These are phyloP conservation scores for Taphrina populina DNA, from an alignment of 1,139 yeast species.

Conservation along the genomic window DNA sequence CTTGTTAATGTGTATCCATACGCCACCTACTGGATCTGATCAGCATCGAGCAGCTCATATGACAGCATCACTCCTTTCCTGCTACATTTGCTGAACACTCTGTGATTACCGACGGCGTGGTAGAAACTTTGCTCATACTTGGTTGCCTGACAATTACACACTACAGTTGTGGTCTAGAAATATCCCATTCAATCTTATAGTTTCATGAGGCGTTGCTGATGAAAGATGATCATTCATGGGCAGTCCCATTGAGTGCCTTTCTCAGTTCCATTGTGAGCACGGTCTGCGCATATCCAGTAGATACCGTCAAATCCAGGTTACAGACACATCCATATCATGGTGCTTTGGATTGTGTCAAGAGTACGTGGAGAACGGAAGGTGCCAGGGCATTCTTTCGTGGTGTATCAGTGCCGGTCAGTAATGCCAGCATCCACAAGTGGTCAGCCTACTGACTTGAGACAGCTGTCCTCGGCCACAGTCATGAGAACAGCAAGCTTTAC, in stretches of 20 bases:
- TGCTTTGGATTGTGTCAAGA: slow-evolving; percentile 58
- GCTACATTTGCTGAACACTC: no score
- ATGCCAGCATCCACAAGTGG: background rate
- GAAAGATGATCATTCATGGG: slow-evolving; percentile 26
- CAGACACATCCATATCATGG: slow-evolving; percentile 70
- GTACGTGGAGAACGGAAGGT: slow-evolving; percentile 65
- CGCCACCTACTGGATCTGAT: no score
- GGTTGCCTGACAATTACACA: no score
- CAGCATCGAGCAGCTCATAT: no score
- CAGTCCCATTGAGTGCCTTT: slow-evolving; percentile 39
- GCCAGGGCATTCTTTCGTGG: slow-evolving; percentile 73
- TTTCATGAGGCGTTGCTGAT: no score
- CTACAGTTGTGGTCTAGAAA: no score
- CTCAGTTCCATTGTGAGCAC: slow-evolving; percentile 66
- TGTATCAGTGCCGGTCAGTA: slow-evolving; percentile 57
- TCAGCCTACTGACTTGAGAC: background rate
- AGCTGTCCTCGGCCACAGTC: slow-evolving; percentile 59
- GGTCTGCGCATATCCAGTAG: slow-evolving; percentile 77
- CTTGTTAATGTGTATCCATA: no score
- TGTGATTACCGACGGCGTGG: no score
- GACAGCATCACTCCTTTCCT: no score
- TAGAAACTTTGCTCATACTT: no score
- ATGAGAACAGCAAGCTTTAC: slow-evolving; percentile 68
- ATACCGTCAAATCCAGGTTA: slow-evolving; percentile 79
- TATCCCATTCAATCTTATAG: no score